Percentiles rank a stretch among this genome's conserved stretches.
phyloP scores from a whole-genome alignment of 2,329 filamentous ascomycete genomes.

The Didymella pomorum region DNA sequence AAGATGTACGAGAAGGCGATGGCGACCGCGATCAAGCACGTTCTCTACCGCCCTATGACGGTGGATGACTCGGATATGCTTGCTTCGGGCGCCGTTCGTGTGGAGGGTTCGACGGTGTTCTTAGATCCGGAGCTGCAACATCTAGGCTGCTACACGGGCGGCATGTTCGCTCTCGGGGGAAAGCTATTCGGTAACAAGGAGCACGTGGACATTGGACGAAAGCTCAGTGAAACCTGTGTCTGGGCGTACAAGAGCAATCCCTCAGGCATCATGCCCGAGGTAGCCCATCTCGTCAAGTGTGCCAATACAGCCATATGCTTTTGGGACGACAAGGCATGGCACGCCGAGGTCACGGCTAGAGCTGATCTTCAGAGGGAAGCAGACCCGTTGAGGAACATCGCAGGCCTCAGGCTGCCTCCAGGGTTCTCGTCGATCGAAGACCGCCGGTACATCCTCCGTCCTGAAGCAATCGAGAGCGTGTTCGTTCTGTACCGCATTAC shows the following conservation, averaged over 20 bases:
- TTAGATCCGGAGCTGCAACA: conserved; percentile 64
- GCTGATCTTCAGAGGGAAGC: conserved; percentile 38
- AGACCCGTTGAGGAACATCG: conserved; percentile 48
- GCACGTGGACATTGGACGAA: conserved; percentile 64
- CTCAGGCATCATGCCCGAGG: conserved; percentile 69
- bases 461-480: conserved; percentile 69
- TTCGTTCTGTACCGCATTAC: conserved; percentile 69
- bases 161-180: conserved; percentile 68
- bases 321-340: conserved; percentile 64
- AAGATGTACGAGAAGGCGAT: conserved; percentile 65
- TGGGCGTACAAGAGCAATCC: conserved; percentile 67
- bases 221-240: conserved; percentile 68
- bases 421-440: conserved; percentile 57
- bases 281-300: conserved; percentile 63
- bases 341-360: conserved; percentile 47
- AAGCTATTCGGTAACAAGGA: conserved; percentile 63
- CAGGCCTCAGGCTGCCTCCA: conserved; percentile 51
- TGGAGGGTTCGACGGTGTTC: conserved; percentile 36
- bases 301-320: conserved; percentile 52
- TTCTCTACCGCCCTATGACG: conserved; percentile 60
- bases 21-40: conserved; percentile 54
- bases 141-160: conserved; percentile 67
- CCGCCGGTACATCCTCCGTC: conserved; percentile 57
- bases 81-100: conserved; percentile 54
- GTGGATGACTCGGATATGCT: conserved; percentile 58